Base-by-base conservation (phyloP, 441 rosid species). In the Eutrema salsugineum region DNA sequence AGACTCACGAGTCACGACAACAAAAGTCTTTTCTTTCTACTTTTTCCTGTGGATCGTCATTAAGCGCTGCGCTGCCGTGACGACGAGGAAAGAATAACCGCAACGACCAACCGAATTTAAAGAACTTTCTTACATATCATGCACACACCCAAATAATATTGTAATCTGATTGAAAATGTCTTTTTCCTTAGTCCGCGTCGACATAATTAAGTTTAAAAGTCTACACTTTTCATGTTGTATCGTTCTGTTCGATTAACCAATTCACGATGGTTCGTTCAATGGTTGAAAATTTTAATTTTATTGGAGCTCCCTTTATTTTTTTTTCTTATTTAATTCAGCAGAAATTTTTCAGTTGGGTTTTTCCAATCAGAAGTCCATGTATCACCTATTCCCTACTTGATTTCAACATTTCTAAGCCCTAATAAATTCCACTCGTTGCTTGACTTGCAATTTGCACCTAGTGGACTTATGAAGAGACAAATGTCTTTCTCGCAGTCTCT, bases 381-480 rank as follows among this genome's bases (percentile, higher is more conserved):
- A 6, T n/a, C n/a, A n/a, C 8, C n/a, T 55, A 9, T 47, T 16
- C 32, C 14, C 32, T 35, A 27, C 11, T 50, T 50, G 24, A 24
- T 65, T 38, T 50, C 27, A 50, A 49, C 36, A 3, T 5, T 6
- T 9, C n/a, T 65, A 20, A 49, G 6, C 22, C 60, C 49, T 22
- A 24, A 48, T 49, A 36, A 22, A 36, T 3, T 36, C 24, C 15
- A 49, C 59, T 7, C 11, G 8, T 51, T 51, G 70, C 9, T 56
- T 66, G 39, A 66, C 49, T 38, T 50, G 50, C 44, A 50, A 50
- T 48, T 65, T 66, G 50, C 47, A 65, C 36, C 57, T 48, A 35
- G 38, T 50, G 22, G 38, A 39, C 60, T 50, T 38, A 38, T n/a
- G 60, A 66, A 22, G 49, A 50, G 39, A 24, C 36, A 50, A 15